These are phyloP conservation scores for Cercophora newfieldiana DNA, from an alignment of 495 filamentous ascomycete species.

Conservation along the genomic window DNA sequence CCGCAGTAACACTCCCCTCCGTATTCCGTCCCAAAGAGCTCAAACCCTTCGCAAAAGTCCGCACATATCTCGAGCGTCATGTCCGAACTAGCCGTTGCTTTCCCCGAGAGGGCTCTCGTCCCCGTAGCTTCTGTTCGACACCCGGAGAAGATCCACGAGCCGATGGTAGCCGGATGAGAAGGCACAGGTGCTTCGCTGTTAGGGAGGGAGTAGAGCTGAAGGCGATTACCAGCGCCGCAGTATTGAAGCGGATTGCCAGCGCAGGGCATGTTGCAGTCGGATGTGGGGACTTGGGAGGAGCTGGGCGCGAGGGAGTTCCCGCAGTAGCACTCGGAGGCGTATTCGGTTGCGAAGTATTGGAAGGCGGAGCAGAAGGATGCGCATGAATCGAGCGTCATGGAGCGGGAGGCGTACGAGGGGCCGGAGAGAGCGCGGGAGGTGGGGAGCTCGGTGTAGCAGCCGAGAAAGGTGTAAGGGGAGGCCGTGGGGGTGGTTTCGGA, in stretches of 20 bases:
- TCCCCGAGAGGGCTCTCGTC: not conserved
- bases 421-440: slow-evolving; percentile 38
- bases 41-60: slow-evolving; percentile 1
- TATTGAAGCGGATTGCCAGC: slow-evolving; percentile 40
- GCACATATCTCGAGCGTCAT: slow-evolving; percentile 4
- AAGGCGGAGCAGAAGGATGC: slow-evolving; percentile 45
- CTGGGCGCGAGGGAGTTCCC: slow-evolving; percentile 37
- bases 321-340: slow-evolving; percentile 52
- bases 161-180: slow-evolving; percentile 28
- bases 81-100: not conserved
- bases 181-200: slow-evolving; percentile 18
- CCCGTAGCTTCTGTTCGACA: slow-evolving; percentile 6
- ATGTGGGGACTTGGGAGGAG: slow-evolving; percentile 26
- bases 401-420: slow-evolving; percentile 33
- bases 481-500: slow-evolving; percentile 34
- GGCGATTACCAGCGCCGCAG: slow-evolving; percentile 43
- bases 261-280: slow-evolving; percentile 45
- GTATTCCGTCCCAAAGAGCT: slow-evolving; percentile 5
- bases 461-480: slow-evolving; percentile 41
- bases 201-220: slow-evolving; percentile 39
- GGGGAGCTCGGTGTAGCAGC: slow-evolving; percentile 49
- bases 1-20: slow-evolving; percentile 12
- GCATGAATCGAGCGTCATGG: slow-evolving; percentile 52
- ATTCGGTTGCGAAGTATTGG: slow-evolving; percentile 50
- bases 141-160: slow-evolving; percentile 31